phyloP scores from a whole-genome alignment of 2,329 filamentous ascomycete species.

The Beauveria brongniartii region DNA sequence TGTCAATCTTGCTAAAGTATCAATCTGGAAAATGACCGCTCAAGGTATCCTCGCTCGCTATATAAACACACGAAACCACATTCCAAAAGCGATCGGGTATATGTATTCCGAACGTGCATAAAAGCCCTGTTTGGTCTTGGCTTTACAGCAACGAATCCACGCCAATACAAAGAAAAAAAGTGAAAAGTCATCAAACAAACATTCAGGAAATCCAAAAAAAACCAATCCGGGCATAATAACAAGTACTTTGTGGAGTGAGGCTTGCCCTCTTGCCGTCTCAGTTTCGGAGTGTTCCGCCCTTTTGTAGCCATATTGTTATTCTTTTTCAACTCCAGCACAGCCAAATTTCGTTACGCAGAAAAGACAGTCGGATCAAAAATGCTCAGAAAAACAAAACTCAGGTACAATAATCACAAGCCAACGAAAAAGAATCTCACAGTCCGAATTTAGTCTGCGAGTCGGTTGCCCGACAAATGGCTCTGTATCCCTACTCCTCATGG shows the following conservation, averaged over 20 bases:
- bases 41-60: conserved; percentile 6
- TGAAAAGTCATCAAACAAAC: background rate
- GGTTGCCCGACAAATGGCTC: conserved; percentile 6
- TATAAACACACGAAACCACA: conserved; percentile 2
- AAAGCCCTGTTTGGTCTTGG: conserved; percentile 21
- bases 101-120: conserved; percentile 16
- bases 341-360: background rate
- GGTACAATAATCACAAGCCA: background rate
- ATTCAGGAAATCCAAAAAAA: background rate
- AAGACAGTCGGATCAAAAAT: background rate
- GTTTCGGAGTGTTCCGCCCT: conserved; percentile 13
- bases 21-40: conserved; percentile 2
- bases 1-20: conserved; percentile 1
- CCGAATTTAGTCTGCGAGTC: background rate
- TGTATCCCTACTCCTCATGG: background rate
- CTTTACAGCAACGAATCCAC: background rate
- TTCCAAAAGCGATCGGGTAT: conserved; percentile 7
- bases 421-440: background rate
- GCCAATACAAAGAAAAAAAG: background rate
- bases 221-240: background rate
- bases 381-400: background rate
- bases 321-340: conserved; percentile 9
- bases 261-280: conserved; percentile 12
- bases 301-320: conserved; percentile 2
- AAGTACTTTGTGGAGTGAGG: conserved; percentile 7